Base-by-base conservation (phyloP, 495 filamentous ascomycete species). In the Glarea lozoyensis region DNA sequence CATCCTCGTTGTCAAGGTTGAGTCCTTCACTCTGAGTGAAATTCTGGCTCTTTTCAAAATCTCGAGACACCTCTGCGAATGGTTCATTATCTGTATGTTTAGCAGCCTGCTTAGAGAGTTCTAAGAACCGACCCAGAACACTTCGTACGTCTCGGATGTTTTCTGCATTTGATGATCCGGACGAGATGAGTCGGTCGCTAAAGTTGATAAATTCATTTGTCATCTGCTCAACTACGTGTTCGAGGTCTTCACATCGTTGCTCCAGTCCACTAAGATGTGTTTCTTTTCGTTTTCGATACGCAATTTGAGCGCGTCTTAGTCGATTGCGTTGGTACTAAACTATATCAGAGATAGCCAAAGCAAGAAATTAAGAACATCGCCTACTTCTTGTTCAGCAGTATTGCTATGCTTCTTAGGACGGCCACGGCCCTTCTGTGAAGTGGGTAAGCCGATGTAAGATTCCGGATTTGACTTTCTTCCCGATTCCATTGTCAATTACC, bases 211-310 rank as follows among this genome's bases (percentile, higher is more conserved):
- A 40, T 3, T 17, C 40, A 23, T 33, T 46, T 16, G 21, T 34
- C 43, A 46, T 46, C 11, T 40, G 25, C 24, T 46, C 43, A 21
- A 46, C 27, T 11, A 46, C 24, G 2, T 31, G 22, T 17, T 40
- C 43, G 5, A 46, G 37, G 1, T 46, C 27, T 18, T 27, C 19
- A 24, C 35, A 27, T 36, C 21, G 32, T 23, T 32, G 16, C 19
- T 40, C 36, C n/a, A 46, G 21, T 23, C 10, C 9, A 15, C 16
- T 35, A 11, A 35, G 27, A 11, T 40, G 24, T 10, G 37, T 11
- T 30, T 38, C 43, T 21, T 46, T 46, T n/a, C 43, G 15, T 1
- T 32, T 9, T 25, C 43, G 35, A 25, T 21, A 40, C 11, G 43
- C 36, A 23, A 15, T 34, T 19, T 40, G 36, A 2, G 36, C 36